Conservation (phyloP, 345 rosid genomes). For the Aquilaria yunnanensis region DNA sequence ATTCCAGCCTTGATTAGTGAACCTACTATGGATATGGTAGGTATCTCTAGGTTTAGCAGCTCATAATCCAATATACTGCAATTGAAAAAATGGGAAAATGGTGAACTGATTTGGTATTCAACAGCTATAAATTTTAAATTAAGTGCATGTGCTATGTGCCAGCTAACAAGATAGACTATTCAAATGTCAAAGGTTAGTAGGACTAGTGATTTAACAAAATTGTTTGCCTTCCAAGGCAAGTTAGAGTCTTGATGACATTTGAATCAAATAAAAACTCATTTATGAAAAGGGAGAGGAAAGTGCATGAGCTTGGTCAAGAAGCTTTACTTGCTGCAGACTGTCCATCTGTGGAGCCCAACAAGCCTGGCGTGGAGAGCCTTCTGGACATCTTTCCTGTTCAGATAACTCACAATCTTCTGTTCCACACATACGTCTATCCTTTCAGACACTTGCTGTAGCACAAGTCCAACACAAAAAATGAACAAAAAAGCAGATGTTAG, state of each 20-base stretch:
- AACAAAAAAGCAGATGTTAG: neutral
- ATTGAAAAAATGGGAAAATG: neutral
- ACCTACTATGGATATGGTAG: slow-evolving; percentile 66
- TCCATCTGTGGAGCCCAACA: slow-evolving; percentile 52
- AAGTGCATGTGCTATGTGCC: too few relatives aligned
- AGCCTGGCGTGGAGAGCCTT: slow-evolving; percentile 61
- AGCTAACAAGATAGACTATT: too few relatives aligned
- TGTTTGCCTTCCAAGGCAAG: too few relatives aligned
- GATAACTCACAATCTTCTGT: slow-evolving; percentile 58
- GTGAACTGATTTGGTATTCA: neutral
- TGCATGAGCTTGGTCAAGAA: neutral
- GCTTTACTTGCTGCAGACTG: slow-evolving; percentile 58
- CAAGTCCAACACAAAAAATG: neutral
- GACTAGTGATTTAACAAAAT: too few relatives aligned
- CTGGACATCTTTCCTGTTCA: slow-evolving; percentile 63
- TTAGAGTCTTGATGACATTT: too few relatives aligned
- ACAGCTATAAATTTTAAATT: too few relatives aligned
- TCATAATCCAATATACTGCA: slow-evolving; percentile 78
- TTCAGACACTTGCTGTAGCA: slow-evolving; percentile 40
- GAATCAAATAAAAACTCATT: too few relatives aligned
- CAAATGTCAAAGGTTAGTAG: too few relatives aligned
- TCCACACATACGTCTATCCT: slow-evolving; percentile 63
- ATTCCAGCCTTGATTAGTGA: slow-evolving; percentile 61
- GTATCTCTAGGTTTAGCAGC: slow-evolving; percentile 69
- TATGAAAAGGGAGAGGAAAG: too few relatives aligned